Evolutionary conservation across 768 basidiomycete species (phyloP).

Genomic region (Candolleomyces efflorescens): DNA sequence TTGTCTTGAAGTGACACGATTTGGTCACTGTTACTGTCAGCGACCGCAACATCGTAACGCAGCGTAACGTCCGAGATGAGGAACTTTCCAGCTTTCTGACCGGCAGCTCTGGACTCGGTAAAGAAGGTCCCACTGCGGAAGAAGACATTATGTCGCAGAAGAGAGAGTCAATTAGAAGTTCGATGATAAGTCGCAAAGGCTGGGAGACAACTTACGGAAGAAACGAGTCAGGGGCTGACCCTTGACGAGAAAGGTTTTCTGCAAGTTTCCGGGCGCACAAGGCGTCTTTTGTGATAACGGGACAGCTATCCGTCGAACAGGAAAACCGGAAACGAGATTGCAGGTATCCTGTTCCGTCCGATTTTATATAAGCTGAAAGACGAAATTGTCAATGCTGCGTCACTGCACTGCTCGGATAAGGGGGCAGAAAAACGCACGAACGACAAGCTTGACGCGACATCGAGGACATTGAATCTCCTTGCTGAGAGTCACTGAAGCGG

Average conservation of each 20-base stretch:
- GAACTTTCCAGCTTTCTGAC: neutral
- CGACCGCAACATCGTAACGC: neutral
- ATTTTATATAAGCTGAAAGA: conserved; percentile 34
- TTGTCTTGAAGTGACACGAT: too few relatives aligned
- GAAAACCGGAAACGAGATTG: conserved; percentile 34
- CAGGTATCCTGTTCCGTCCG: conserved; percentile 42
- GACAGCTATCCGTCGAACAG: conserved; percentile 32
- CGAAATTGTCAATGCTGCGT: too few relatives aligned
- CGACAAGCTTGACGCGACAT: neutral
- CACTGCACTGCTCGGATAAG: too few relatives aligned
- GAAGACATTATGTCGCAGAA: too few relatives aligned
- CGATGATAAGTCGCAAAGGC: neutral
- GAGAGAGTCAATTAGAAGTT: too few relatives aligned
- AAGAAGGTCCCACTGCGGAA: neutral
- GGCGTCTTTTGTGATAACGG: conserved; percentile 35
- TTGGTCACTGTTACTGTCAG: too few relatives aligned
- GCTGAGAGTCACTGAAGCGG: neutral
- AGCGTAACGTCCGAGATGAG: neutral
- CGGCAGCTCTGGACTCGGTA: neutral
- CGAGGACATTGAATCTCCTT: neutral
- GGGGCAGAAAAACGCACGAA: neutral
- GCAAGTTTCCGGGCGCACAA: conserved; percentile 41
- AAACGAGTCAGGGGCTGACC: conserved; percentile 12
- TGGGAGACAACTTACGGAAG: neutral
- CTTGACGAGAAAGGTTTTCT: conserved; percentile 29